These are phyloP conservation scores for Ampelocalamus luodianensis DNA, from an alignment of 176 grass and related monocot species.

Conservation along the genomic window DNA sequence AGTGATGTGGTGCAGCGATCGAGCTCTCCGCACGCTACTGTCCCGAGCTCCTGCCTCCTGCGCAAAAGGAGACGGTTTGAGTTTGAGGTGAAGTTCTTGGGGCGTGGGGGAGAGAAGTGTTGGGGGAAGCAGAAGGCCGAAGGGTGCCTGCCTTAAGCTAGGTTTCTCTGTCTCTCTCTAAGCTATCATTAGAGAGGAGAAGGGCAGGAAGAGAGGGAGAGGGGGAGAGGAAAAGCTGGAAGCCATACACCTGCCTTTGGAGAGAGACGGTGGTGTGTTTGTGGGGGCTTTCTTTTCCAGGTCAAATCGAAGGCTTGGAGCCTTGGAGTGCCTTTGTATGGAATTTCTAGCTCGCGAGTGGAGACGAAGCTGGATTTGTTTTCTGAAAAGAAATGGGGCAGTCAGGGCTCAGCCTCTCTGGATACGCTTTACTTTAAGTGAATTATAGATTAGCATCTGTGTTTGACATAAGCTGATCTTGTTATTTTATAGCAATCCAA, in stretches of 20 bases:
- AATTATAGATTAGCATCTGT: background rate
- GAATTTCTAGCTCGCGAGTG: conserved; percentile 42
- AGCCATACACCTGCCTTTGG: conserved; percentile 49
- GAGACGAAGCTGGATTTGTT: conserved; percentile 40
- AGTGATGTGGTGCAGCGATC: conserved; percentile 68
- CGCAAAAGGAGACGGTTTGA: conserved; percentile 44
- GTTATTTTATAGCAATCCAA: conserved; percentile 1
- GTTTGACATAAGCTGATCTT: conserved; percentile 1
- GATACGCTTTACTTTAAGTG: background rate
- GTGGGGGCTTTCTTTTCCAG: conserved; percentile 68
- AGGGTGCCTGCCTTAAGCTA: conserved; percentile 35
- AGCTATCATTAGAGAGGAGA: conserved; percentile 61
- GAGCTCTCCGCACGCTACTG: conserved; percentile 40
- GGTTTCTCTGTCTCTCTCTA: conserved; percentile 37
- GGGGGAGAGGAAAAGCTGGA: conserved; percentile 32
- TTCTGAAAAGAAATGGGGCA: background rate
- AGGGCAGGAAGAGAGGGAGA: conserved; percentile 13
- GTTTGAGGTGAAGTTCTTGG: conserved; percentile 62
- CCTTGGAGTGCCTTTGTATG: no score
- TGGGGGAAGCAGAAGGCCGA: conserved; percentile 28
- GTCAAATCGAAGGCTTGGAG: conserved; percentile 69
- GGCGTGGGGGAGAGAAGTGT: conserved; percentile 62
- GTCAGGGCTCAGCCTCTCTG: background rate
- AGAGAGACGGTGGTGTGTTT: conserved; percentile 47
- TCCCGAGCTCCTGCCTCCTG: conserved; percentile 53